Evolutionary conservation across 192 early-diverging fungal species (phyloP).

Genomic region (Gorgonomyces haynaldii): DNA sequence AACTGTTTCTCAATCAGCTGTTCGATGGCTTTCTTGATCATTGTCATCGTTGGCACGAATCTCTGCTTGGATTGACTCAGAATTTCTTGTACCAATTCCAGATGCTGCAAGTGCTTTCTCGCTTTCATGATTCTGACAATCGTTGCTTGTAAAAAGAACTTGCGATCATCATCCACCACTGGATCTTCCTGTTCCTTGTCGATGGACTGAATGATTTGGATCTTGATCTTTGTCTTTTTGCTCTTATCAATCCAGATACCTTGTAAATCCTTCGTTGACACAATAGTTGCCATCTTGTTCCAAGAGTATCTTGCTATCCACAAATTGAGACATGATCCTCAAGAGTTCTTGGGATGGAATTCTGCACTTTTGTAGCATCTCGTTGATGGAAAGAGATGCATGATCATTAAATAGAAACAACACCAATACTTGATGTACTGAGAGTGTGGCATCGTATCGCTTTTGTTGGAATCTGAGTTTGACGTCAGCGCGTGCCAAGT

Average conservation of each 20-base stretch:
- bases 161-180: slow-evolving; percentile 69
- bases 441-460: slow-evolving; percentile 65
- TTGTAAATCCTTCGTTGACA: slow-evolving; percentile 43
- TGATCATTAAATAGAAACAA: slow-evolving; percentile 57
- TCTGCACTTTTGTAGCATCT: slow-evolving; percentile 46
- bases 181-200: slow-evolving; percentile 46
- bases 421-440: slow-evolving; percentile 57
- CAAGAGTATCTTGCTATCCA: slow-evolving; percentile 1
- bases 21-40: slow-evolving; percentile 81
- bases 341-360: no score
- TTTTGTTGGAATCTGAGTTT: slow-evolving; percentile 54
- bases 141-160: slow-evolving; percentile 53
- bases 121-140: slow-evolving; percentile 86
- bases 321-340: no score
- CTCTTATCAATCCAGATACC: slow-evolving; percentile 29
- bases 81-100: slow-evolving; percentile 61
- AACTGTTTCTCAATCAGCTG: slow-evolving; percentile 77
- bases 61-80: slow-evolving; percentile 56
- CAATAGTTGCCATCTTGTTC: background rate
- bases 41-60: slow-evolving; percentile 56
- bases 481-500: slow-evolving; percentile 55
- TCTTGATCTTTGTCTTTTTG: slow-evolving; percentile 73
- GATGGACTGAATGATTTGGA: slow-evolving; percentile 43
- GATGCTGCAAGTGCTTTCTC: slow-evolving; percentile 50
- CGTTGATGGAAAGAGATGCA: slow-evolving; percentile 27